Base-by-base conservation (phyloP, 345 rosid species). In the Crucihimalaya himalaica region DNA sequence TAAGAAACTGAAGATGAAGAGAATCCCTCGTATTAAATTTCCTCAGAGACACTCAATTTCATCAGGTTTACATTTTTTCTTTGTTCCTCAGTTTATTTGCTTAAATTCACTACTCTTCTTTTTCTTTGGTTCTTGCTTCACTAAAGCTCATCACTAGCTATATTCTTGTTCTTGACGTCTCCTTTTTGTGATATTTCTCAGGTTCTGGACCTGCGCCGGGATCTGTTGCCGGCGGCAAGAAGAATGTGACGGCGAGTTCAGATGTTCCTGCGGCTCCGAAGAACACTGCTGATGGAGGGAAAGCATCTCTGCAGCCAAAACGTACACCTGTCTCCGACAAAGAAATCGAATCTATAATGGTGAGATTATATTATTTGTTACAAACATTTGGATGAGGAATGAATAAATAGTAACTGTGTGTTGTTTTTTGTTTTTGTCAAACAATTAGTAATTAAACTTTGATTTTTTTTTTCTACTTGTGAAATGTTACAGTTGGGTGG, bases 291-390 rank as follows among this genome's bases (percentile, higher is more conserved):
- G 84, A 72, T 51, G 93, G 93, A 68, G 96, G 93, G 50, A 81
- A 83, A 76, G 96, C 96, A 80, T 86, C 96, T 27, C 91, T 90
- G 59, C 91, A 90, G 88, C 91, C 96, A 3, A 84, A 83, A 65
- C 93, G 96, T 5, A 90, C 91, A 3, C 93, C 93, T 27, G 87
- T 90, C 68, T 73, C 91, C 1, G 86, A 85, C 47, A 83, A 75
- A 68, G 93, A 90, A 80, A 90, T 86, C 21, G 93, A 90, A 64
- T 85, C 93, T 40, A 77, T 88, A 67, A 75, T 81, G 88, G 96
- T 88, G 47, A 75, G 79, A 40, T 21, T 39, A 18, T 56, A 2
- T 45, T 28, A 28, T 8, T 15, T 50, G 27, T 42, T 50, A 3
- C 28, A 59, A 2, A 31, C 31, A 23, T 23, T 23, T 23, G 25